Base-by-base conservation (phyloP, 192 early-diverging fungal genomes). In the Umbelopsis sp. region DNA sequence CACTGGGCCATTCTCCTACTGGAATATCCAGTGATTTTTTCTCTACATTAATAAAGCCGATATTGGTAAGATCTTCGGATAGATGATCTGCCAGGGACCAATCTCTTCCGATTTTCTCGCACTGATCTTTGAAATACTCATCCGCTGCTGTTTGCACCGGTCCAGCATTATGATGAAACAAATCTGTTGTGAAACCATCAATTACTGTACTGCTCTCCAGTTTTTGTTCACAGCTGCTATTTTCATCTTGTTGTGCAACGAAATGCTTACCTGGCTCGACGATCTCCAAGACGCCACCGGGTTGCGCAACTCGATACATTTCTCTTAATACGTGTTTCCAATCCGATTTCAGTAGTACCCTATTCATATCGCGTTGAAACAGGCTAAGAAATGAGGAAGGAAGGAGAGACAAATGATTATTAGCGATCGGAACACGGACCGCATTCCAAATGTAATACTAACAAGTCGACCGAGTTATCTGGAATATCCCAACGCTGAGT, bases 1-100 rank as follows among this genome's bases (percentile, higher is more conserved):
- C 79, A 47, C 38, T 34, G 7, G 79, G 74, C 79, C 79, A 80
- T 74, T 80, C 79, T 25, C 79, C 79, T 17, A 76, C 36, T 6
- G 79, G 79, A 56, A 80, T 72, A 65, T 80, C 79, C 44, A 80
- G n/a, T 1, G 71, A 66, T 21, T 69, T 66, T 26, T 70, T 34
- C 14, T 73, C 54, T 7, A 76, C 14, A 4, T 70, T 49, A 12
- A n/a, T 45, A 47, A 76, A 80, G 2, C 79, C 79, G 29, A 32
- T 24, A 9, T 72, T 20, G 20, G 45, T 41, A 9, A 80, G n/a
- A 16, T 44, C 22, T 5, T 56, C 41, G 20, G 62, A 41, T 25
- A 80, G 36, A 5, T 32, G 21, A 31, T 74, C 66, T 16, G 71
- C 65, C 22, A 73, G 45, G 12, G 8, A 1, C 14, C 72, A 70